Base-by-base conservation (phyloP, 2,329 filamentous ascomycete genomes). In the Calonectria pauciramosa region DNA sequence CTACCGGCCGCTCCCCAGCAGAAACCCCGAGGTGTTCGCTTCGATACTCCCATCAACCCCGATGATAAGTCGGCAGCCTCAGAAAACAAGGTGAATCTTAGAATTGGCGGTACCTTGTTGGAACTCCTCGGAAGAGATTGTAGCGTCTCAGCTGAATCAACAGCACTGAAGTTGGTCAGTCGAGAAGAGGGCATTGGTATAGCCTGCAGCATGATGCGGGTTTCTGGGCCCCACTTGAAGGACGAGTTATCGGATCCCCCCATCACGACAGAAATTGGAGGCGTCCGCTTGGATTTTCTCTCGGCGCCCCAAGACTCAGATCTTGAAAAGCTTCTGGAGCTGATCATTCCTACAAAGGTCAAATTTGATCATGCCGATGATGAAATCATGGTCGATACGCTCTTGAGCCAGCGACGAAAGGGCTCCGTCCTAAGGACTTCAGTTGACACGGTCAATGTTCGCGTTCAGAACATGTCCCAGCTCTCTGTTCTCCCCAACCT, bases 351-450 rank as follows among this genome's bases (percentile, higher is more conserved):
- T 0, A 98, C 96, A 0, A 97, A 96, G 77, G 93, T 97, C 83
- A 95, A 96, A 76, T 98, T 97, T 80, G 90, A 93, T 77, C 93
- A 96, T 75, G 92, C 93, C 60, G 94, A 97, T 74, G 95, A 98
- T 79, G 96, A 99, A 80, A 98, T 99, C 74, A 93, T 99, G 89
- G 91, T 99, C 28, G 96, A 99, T 79, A 98, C 95, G 0, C 88
- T 99, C 0, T 86, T 99, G 18, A 91, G 95, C 28, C 97, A 99
- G 83, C 90, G 97, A 74, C 91, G 93, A 68, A 96, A 98, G 84
- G 97, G 96, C 0, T 93, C 94, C 13, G 93, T 99, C 9, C 87
- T 98, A 36, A 92, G 95, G 64, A 84, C 94, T 7, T 92, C 90
- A 4, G 82, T 97, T 8, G 92, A 92, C 34, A 89, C 90, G 34